Evolutionary conservation across 2,329 filamentous ascomycete genomes (phyloP).

Genomic region (Cladophialophora chaetospira): DNA sequence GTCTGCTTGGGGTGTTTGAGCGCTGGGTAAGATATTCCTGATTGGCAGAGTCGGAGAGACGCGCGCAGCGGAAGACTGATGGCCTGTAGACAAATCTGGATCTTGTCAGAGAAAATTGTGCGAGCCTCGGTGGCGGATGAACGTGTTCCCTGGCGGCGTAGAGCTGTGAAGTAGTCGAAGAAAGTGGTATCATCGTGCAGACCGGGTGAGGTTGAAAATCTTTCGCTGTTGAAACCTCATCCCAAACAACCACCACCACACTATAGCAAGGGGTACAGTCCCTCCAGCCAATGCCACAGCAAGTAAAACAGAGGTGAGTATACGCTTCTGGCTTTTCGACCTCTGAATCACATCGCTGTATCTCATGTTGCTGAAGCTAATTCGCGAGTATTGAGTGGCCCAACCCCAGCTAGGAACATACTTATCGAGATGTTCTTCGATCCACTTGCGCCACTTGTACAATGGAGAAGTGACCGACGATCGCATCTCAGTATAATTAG

Average conservation of each 20-base stretch:
- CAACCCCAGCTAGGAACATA: conserved; percentile 78
- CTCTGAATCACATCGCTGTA: conserved; percentile 79
- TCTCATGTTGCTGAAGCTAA: conserved; percentile 90
- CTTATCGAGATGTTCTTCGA: conserved; percentile 81
- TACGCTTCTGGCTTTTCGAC: conserved; percentile 68
- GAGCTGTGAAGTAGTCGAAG: background rate
- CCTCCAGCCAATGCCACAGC: conserved; percentile 5
- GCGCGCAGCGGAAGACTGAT: background rate
- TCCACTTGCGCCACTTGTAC: conserved; percentile 78
- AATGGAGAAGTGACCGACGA: conserved; percentile 74
- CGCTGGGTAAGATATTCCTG: background rate
- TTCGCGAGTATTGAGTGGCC: conserved; percentile 86
- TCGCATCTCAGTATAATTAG: conserved; percentile 95
- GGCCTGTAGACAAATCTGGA: no score
- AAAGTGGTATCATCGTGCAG: conserved; percentile 4
- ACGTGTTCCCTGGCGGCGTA: no score
- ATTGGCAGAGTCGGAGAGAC: background rate
- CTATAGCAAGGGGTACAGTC: conserved; percentile 4
- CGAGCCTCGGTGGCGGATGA: no score
- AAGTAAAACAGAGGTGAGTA: conserved; percentile 45
- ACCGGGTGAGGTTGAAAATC: conserved; percentile 5
- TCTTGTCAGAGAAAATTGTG: no score
- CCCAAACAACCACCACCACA: conserved; percentile 12
- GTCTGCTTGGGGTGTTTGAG: no score
- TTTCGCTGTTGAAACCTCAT: conserved; percentile 1